phyloP scores from a whole-genome alignment of 768 basidiomycete species.

The Tremella mesenterica region DNA sequence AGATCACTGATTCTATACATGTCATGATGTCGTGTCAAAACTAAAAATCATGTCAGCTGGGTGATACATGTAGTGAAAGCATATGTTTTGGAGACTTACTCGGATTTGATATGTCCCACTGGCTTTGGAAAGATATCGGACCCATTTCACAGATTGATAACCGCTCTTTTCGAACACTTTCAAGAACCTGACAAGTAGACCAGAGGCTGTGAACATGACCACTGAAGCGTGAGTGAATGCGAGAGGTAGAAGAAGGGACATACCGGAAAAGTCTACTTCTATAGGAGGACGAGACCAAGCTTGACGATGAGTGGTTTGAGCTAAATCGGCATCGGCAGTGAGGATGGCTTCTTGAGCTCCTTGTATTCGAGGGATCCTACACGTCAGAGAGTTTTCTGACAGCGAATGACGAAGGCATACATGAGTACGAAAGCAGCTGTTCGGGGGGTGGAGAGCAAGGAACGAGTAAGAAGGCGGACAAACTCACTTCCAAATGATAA shows the following conservation, averaged over 20 bases:
- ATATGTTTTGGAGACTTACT: conserved; percentile 61
- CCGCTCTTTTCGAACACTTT: conserved; percentile 96
- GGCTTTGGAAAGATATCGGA: conserved; percentile 86
- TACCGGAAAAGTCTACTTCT: conserved; percentile 78
- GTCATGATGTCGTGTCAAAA: no score
- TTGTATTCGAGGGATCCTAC: conserved; percentile 80
- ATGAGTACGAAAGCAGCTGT: not conserved
- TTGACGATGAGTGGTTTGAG: conserved; percentile 82
- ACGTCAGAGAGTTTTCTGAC: not conserved
- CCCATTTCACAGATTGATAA: conserved; percentile 94
- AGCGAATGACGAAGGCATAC: not conserved
- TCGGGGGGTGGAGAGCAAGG: not conserved
- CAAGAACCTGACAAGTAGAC: conserved; percentile 88
- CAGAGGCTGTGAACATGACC: conserved; percentile 96
- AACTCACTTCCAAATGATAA: conserved; percentile 94
- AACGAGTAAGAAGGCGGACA: not conserved
- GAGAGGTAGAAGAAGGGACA: conserved; percentile 4
- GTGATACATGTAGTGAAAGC: no score
- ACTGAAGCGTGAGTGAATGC: conserved; percentile 48
- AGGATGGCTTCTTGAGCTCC: conserved; percentile 86
- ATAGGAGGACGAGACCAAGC: conserved; percentile 98
- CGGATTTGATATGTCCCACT: conserved; percentile 88
- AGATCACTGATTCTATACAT: no score
- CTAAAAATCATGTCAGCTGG: no score
- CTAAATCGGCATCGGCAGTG: conserved; percentile 69